Evolutionary conservation across 306 rosid species (phyloP).

Genomic region (Prunus campanulata): DNA sequence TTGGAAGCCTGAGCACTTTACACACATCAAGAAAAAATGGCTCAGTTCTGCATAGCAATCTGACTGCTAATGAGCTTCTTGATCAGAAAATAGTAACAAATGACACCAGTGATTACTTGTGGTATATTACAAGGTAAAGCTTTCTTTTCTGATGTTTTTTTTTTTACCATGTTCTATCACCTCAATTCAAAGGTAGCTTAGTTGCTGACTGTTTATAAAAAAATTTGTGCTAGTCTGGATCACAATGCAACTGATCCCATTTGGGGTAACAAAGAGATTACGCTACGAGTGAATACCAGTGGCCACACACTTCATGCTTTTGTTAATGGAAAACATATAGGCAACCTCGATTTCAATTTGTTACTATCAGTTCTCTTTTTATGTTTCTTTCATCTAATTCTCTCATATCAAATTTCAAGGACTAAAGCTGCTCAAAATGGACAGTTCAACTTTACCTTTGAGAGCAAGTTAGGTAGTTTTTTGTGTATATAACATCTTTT

Average conservation of each 20-base stretch:
- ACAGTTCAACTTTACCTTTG: not conserved
- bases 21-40: not conserved
- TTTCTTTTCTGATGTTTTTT: not conserved
- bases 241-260: not conserved
- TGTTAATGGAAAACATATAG: not conserved
- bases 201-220: not conserved
- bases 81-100: not conserved
- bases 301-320: conserved; percentile 20
- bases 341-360: not conserved
- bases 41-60: not conserved
- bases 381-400: not conserved
- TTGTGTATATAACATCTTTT: no score
- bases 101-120: conserved; percentile 17
- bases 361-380: not conserved
- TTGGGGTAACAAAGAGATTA: not conserved
- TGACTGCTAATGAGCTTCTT: not conserved
- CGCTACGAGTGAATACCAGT: not conserved
- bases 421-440: not conserved
- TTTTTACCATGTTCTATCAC: not conserved
- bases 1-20: conserved; percentile 25
- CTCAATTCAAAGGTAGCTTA: not conserved
- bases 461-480: not conserved
- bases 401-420: not conserved
- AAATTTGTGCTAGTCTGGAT: not conserved
- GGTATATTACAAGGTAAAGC: conserved; percentile 13